These are phyloP conservation scores for Backusella circina DNA, from an alignment of 192 early-diverging fungal genomes.

Conservation along the genomic window DNA sequence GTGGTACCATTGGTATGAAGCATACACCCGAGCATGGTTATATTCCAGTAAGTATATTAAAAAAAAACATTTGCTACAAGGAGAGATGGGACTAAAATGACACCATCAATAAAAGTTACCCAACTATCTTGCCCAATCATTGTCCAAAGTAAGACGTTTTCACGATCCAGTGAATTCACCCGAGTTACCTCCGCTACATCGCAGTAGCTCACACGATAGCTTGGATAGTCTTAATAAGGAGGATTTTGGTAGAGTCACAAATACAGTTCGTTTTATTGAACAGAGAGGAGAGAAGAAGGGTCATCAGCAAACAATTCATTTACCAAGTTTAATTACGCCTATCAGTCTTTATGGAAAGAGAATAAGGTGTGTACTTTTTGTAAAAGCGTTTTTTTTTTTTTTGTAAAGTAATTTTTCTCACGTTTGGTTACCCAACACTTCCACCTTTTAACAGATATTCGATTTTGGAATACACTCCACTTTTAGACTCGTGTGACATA, in stretches of 20 bases:
- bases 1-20: constrained; percentile 93
- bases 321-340: constrained; percentile 75
- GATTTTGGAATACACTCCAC: constrained; percentile 90
- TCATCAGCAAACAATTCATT: constrained; percentile 1
- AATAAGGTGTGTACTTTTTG: constrained; percentile 47
- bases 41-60: constrained; percentile 45
- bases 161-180: constrained; percentile 59
- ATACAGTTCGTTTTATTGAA: constrained; percentile 14
- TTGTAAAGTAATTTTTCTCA: background rate
- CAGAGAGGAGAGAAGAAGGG: background rate
- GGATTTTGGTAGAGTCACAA: constrained; percentile 10
- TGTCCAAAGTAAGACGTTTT: constrained; percentile 76
- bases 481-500: constrained; percentile 96
- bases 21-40: constrained; percentile 67
- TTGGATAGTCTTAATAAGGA: constrained; percentile 14
- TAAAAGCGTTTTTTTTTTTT: background rate
- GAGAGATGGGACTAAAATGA: background rate
- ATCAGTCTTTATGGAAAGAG: constrained; percentile 85
- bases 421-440: background rate
- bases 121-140: constrained; percentile 77
- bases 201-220: constrained; percentile 30
- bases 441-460: constrained; percentile 60
- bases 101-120: constrained; percentile 36
- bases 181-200: constrained; percentile 5
- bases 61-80: background rate